Base-by-base conservation (phyloP, 2,329 filamentous ascomycete genomes). In the Pestalotiopsis sp. region DNA sequence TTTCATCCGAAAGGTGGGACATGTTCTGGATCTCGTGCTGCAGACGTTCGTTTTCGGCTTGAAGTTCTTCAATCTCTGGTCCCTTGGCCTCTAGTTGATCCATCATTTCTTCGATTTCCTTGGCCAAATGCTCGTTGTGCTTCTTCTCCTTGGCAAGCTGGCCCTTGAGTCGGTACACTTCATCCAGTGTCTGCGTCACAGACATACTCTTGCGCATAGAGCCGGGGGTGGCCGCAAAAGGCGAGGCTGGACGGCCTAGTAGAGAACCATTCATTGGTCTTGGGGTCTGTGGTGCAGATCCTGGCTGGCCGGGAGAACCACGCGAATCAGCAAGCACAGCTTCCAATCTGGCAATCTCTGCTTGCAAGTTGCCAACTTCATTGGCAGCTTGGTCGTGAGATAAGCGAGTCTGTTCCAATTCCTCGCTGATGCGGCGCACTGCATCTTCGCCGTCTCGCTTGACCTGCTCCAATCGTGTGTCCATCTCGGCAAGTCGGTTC, bases 31-130 rank as follows among this genome's bases (percentile, higher is more conserved):
- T 91, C 73, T 97, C 94, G 68, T 88, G 87, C 68, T 95, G 90
- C 2, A 98, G 86, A 40, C 92, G 90, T 66, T 93, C 91, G 71
- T 95, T 91, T 74, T 98, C 95, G 14, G 89, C 87, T 62, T 93
- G 91, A 20, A 97, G 84, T 73, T 98, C 95, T 70, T 97, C 91
- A 38, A 98, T 89, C 76, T 98, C 94, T 0, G 96, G 96, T 31
- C 92, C 91, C 78, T 93, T 95, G 27, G 91, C 91, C 78, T 99
- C 95, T 49, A 98, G 82, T 68, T 95, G 92, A 49, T 90, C 87
- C 69, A 98, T 89, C 83, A 98, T 93, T 69, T 96, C 93, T 72
- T 98, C 93, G 59, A 98, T 84, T 59, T 95, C 90, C 49, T 90
- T 87, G 20, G 89, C 88, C 12, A 98, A 88, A 76, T 93, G 90